Conservation (phyloP, 768 basidiomycete genomes). For the Naganishia vaughanmartiniae region DNA sequence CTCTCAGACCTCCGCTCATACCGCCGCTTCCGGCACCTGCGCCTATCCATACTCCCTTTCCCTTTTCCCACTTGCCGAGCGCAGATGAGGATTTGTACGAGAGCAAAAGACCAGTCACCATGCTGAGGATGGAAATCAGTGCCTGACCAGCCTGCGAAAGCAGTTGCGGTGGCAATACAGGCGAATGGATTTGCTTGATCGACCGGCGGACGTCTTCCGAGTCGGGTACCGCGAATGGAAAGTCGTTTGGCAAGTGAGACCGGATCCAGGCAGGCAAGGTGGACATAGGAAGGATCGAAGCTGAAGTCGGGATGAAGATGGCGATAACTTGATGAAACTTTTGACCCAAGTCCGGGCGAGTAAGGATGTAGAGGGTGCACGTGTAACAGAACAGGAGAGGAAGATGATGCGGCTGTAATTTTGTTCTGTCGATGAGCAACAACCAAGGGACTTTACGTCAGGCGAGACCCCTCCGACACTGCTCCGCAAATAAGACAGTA, state of each 20-base stretch:
- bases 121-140: conserved; percentile 44
- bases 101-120: conserved; percentile 49
- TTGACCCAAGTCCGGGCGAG: conserved; percentile 16
- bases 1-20: conserved; percentile 34
- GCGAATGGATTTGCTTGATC: not conserved
- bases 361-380: conserved; percentile 14
- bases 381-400: conserved; percentile 15
- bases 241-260: not conserved
- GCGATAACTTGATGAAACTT: not conserved
- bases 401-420: conserved; percentile 24
- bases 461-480: too few relatives aligned
- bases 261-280: not conserved
- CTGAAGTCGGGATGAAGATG: not conserved
- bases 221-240: conserved; percentile 5
- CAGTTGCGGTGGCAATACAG: conserved; percentile 9
- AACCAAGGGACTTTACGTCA: too few relatives aligned
- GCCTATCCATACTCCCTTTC: conserved; percentile 45
- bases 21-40: conserved; percentile 19
- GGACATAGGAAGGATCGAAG: not conserved
- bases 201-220: not conserved
- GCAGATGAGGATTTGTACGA: conserved; percentile 47
- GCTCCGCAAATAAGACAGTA: not conserved
- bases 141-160: conserved; percentile 35
- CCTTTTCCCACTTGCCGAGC: conserved; percentile 48
- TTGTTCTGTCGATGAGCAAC: conserved; percentile 1